phyloP scores from a whole-genome alignment of 768 basidiomycete genomes.

The Amanita phalloides region DNA sequence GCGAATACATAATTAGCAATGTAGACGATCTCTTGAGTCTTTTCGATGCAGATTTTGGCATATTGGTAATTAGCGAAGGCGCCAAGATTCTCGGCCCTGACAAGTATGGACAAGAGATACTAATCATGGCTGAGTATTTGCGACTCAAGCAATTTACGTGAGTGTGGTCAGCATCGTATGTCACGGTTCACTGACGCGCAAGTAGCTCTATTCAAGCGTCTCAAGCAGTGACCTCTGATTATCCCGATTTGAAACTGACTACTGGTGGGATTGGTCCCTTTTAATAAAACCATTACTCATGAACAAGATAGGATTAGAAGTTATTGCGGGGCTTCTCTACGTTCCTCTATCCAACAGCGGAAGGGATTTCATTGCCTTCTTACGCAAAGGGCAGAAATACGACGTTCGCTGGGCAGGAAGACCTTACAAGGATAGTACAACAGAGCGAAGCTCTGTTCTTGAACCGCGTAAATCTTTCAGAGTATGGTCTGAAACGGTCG shows the following conservation, averaged over 20 bases:
- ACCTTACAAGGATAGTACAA: slow-evolving; percentile 30
- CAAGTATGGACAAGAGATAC: slow-evolving; percentile 64
- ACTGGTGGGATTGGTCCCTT: slow-evolving; percentile 20
- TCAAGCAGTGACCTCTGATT: slow-evolving; percentile 57
- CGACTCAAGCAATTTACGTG: slow-evolving; percentile 62
- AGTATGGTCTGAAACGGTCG: slow-evolving; percentile 66
- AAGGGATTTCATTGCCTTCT: slow-evolving; percentile 72
- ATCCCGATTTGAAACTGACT: slow-evolving; percentile 56
- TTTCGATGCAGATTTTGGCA: slow-evolving; percentile 72
- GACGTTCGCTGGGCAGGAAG: slow-evolving; percentile 74
- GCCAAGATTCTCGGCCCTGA: slow-evolving; percentile 62
- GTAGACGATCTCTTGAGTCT: slow-evolving; percentile 68
- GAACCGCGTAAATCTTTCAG: slow-evolving; percentile 78
- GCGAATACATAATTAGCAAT: slow-evolving; percentile 72
- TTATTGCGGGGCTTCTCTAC: slow-evolving; percentile 65
- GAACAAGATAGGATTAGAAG: slow-evolving; percentile 34
- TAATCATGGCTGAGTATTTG: slow-evolving; percentile 73
- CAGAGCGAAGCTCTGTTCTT: slow-evolving; percentile 26
- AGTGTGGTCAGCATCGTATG: slow-evolving; percentile 14
- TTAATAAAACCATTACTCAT: neutral
- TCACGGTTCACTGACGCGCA: neutral
- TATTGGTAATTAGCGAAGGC: slow-evolving; percentile 62
- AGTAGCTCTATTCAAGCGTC: slow-evolving; percentile 59
- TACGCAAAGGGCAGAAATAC: slow-evolving; percentile 65
- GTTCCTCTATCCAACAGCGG: slow-evolving; percentile 67